phyloP scores from a whole-genome alignment of 441 rosid species.

The Populus hybrid region DNA sequence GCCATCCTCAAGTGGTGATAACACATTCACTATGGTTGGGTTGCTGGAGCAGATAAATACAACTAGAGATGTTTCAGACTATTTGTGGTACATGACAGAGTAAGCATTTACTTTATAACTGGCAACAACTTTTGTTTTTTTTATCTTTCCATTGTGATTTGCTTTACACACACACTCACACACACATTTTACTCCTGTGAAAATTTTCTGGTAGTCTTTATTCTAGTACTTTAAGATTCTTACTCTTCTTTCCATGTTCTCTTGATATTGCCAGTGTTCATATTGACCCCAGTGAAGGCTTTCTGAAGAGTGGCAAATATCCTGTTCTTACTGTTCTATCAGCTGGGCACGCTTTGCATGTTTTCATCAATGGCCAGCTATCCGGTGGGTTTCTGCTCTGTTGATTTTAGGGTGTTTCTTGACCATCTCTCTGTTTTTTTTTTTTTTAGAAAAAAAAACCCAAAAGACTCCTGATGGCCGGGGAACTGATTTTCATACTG shows the following conservation, averaged over 20 bases:
- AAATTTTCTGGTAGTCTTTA: neutral
- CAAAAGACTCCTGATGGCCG: neutral
- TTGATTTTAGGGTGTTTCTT: constrained; percentile 11
- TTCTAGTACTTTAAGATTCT: constrained; percentile 4
- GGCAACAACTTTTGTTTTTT: constrained; percentile 1
- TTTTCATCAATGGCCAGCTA: constrained; percentile 76
- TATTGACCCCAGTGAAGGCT: constrained; percentile 58
- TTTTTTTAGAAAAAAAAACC: too few species aligned
- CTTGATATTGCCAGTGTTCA: constrained; percentile 45
- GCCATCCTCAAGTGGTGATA: constrained; percentile 54
- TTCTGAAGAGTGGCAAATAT: constrained; percentile 60
- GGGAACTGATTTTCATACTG: neutral
- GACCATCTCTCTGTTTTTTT: neutral
- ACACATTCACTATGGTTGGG: constrained; percentile 66
- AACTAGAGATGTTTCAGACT: constrained; percentile 83
- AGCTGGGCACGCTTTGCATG: constrained; percentile 98
- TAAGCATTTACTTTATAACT: constrained; percentile 43
- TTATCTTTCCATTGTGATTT: neutral
- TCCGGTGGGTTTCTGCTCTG: constrained; percentile 43
- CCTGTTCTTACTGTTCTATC: constrained; percentile 75
- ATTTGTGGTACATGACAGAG: constrained; percentile 98
- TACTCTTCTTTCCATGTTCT: constrained; percentile 7
- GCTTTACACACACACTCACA: neutral
- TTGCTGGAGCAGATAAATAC: constrained; percentile 93
- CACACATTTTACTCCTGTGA: neutral